Percentiles rank a stretch among this genome's conserved stretches.
phyloP scores from a whole-genome alignment of 108 stramenopile genomes.

The Skeletonema grethae region DNA sequence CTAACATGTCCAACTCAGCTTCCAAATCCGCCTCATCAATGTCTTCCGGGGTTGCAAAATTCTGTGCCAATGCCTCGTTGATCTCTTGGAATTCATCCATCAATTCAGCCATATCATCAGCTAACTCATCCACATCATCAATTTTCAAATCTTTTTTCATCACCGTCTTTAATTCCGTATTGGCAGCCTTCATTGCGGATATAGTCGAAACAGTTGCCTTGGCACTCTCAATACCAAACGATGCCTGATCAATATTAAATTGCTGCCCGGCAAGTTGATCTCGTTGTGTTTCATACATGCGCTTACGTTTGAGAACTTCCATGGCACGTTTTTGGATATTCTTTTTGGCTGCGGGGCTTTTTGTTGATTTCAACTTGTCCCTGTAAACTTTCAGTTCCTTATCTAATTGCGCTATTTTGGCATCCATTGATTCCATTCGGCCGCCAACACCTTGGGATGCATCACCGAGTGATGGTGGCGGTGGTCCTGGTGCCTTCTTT shows the following conservation, averaged over 20 bases:
- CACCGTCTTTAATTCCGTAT: slow-evolving; percentile 81
- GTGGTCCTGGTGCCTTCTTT: slow-evolving; percentile 75
- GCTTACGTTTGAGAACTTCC: slow-evolving; percentile 93
- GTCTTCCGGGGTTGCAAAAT: slow-evolving; percentile 94
- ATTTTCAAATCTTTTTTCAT: slow-evolving; percentile 92
- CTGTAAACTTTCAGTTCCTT: slow-evolving; percentile 79
- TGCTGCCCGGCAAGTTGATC: slow-evolving; percentile 93
- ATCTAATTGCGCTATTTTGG: slow-evolving; percentile 80
- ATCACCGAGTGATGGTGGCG: slow-evolving; percentile 78
- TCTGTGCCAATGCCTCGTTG: slow-evolving; percentile 92
- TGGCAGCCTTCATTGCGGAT: slow-evolving; percentile 94
- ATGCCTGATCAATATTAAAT: slow-evolving; percentile 97
- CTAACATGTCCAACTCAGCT: slow-evolving; percentile 95
- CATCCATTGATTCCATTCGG: slow-evolving; percentile 72
- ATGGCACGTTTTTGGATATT: slow-evolving; percentile 88
- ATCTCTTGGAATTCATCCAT: slow-evolving; percentile 96
- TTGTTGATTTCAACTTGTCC: slow-evolving; percentile 86
- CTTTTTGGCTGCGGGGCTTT: slow-evolving; percentile 74
- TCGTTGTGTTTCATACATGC: slow-evolving; percentile 97
- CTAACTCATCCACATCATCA: slow-evolving; percentile 93
- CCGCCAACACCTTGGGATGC: slow-evolving; percentile 67
- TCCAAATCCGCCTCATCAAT: slow-evolving; percentile 97
- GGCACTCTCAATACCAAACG: slow-evolving; percentile 94
- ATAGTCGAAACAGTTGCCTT: slow-evolving; percentile 93
- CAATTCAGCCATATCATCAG: slow-evolving; percentile 90